phyloP scores from a whole-genome alignment of 192 early-diverging fungal species.

The Podila epicladia region DNA sequence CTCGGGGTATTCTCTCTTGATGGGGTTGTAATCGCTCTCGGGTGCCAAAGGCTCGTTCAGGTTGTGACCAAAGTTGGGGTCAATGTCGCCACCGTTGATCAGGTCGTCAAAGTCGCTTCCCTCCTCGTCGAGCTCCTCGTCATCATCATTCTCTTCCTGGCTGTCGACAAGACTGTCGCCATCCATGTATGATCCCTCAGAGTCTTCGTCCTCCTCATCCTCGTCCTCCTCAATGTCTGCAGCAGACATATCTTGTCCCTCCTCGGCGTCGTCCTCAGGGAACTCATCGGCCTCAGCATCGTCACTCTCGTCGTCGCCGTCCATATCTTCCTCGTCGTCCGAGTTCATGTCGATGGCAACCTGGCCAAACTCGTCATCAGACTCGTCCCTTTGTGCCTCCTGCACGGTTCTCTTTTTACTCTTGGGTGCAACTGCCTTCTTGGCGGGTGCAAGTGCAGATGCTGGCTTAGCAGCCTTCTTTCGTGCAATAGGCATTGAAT shows the following conservation, averaged over 20 bases:
- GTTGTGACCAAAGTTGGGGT: conserved; percentile 42
- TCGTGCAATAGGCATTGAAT: conserved; percentile 30
- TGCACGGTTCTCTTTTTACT: conserved; percentile 42
- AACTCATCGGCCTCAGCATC: conserved; percentile 30
- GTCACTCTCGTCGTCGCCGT: conserved; percentile 28
- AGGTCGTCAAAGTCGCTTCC: conserved; percentile 52
- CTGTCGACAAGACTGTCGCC: conserved; percentile 56
- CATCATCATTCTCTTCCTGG: conserved; percentile 57
- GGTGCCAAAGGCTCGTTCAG: conserved; percentile 39
- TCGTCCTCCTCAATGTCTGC: conserved; percentile 63
- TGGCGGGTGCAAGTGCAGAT: conserved; percentile 10
- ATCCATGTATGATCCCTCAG: conserved; percentile 52
- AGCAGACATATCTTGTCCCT: conserved; percentile 60
- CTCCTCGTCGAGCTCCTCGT: conserved; percentile 59
- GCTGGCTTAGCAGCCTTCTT: conserved; percentile 29
- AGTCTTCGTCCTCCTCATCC: conserved; percentile 57
- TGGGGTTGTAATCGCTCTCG: conserved; percentile 55
- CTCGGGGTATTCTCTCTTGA: conserved; percentile 70
- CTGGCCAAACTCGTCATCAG: conserved; percentile 61
- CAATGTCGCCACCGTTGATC: conserved; percentile 27
- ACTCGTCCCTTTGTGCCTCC: conserved; percentile 26
- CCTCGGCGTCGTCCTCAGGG: conserved; percentile 21
- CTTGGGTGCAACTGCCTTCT: conserved; percentile 28
- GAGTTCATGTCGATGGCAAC: conserved; percentile 62
- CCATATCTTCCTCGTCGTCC: conserved; percentile 58